Conservation (phyloP, 805 yeast species). For the Candida vaughaniae region DNA sequence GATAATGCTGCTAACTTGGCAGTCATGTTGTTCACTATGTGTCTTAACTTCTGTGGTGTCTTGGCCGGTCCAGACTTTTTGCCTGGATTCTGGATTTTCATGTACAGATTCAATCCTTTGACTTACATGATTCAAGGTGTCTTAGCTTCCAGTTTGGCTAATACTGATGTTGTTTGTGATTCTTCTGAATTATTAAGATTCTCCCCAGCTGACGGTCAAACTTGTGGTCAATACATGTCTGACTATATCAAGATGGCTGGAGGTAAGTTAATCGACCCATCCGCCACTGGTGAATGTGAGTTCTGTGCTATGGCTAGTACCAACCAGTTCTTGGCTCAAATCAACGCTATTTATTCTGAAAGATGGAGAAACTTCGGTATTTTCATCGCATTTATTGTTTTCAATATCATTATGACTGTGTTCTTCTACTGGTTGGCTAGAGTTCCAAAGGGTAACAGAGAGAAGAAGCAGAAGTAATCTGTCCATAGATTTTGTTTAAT, state of each 20-base stretch:
- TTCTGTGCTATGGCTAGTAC: conserved; percentile 62
- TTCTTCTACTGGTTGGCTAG: conserved; percentile 61
- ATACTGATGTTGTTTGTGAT: conserved; percentile 37
- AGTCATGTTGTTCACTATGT: conserved; percentile 28
- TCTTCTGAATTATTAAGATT: conserved; percentile 21
- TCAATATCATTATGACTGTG: conserved; percentile 32
- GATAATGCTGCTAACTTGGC: conserved; percentile 34
- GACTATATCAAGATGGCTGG: conserved; percentile 24
- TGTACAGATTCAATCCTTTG: conserved; percentile 69
- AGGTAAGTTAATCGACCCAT: conserved; percentile 46
- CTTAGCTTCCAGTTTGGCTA: conserved; percentile 29
- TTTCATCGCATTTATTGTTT: conserved; percentile 36
- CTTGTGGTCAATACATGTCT: conserved; percentile 31
- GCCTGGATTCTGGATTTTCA: conserved; percentile 58
- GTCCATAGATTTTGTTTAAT: too few relatives aligned
- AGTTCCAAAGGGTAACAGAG: conserved; percentile 64
- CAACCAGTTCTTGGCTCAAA: conserved; percentile 53
- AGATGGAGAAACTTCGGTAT: conserved; percentile 71
- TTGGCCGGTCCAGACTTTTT: conserved; percentile 26
- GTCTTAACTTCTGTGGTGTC: conserved; percentile 39
- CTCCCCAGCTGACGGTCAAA: conserved; percentile 23
- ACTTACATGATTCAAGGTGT: conserved; percentile 65
- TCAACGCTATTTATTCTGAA: conserved; percentile 44
- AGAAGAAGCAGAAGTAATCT: conserved; percentile 29
- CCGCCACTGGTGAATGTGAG: conserved; percentile 54